These are phyloP conservation scores for Saccharomycopsis phalli DNA, from an alignment of 1,139 yeast species.

Conservation along the genomic window DNA sequence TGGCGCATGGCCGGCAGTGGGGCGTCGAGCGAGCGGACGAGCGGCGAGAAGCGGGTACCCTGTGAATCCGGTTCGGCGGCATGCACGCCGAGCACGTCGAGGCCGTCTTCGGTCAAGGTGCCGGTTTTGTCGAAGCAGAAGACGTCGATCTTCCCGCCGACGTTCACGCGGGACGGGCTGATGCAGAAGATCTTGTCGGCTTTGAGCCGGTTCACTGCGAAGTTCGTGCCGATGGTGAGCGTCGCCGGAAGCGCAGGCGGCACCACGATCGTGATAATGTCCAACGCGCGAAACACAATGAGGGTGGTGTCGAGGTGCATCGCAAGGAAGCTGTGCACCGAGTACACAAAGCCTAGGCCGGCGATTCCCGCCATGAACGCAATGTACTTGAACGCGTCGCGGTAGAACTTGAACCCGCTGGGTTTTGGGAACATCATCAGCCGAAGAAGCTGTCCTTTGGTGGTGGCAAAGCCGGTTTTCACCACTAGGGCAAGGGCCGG, in stretches of 20 bases:
- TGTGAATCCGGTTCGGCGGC: no score
- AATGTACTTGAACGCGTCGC: slow-evolving; percentile 89
- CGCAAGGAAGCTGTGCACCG: slow-evolving; percentile 73
- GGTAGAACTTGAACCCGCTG: slow-evolving; percentile 83
- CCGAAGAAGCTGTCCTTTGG: slow-evolving; percentile 90
- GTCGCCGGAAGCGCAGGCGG: slow-evolving; percentile 99
- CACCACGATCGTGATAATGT: slow-evolving; percentile 89
- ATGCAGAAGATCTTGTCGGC: slow-evolving; percentile 71
- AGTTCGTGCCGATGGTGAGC: slow-evolving; percentile 88
- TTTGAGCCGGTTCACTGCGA: slow-evolving; percentile 73
- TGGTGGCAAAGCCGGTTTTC: slow-evolving; percentile 88
- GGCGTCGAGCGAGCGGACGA: slow-evolving; percentile 22
- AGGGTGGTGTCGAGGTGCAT: slow-evolving; percentile 60
- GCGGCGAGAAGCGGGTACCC: slow-evolving; percentile 33
- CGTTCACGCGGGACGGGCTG: slow-evolving; percentile 86
- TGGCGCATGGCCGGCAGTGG: neutral
- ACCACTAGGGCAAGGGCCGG: slow-evolving; percentile 84
- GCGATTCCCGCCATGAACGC: slow-evolving; percentile 93
- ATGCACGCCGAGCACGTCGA: slow-evolving; percentile 86
- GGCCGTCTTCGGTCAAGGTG: slow-evolving; percentile 91
- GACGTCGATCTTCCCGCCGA: slow-evolving; percentile 88
- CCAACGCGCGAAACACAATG: slow-evolving; percentile 83
- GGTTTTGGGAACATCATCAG: slow-evolving; percentile 97
- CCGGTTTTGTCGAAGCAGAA: slow-evolving; percentile 96
- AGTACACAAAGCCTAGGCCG: slow-evolving; percentile 68